phyloP scores from a whole-genome alignment of 208 protist genomes.

The Angomonas ambiguus region DNA sequence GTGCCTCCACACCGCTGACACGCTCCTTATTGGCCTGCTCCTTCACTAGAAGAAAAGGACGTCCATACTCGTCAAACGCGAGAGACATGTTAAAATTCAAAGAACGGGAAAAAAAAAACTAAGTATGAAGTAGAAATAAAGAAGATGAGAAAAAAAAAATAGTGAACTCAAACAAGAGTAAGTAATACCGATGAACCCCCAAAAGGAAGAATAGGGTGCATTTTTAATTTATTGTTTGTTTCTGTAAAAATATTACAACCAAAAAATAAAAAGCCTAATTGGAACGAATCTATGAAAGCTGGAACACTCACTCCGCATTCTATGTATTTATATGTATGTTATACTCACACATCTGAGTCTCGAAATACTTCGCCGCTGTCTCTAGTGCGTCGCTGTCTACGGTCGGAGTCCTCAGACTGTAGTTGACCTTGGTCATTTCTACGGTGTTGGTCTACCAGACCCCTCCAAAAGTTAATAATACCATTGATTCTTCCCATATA shows the following conservation, averaged over 20 bases:
- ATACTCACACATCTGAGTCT: not conserved
- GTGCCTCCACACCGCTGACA: conserved; percentile 96
- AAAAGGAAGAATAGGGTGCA: too few relatives aligned
- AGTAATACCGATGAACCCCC: not conserved
- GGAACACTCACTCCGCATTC: too few relatives aligned
- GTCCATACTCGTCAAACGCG: conserved; percentile 99
- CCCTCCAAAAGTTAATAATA: conserved; percentile 63
- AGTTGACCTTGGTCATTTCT: conserved; percentile 13
- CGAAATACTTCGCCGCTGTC: conserved; percentile 7
- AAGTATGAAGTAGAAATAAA: conserved; percentile 6
- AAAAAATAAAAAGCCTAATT: not conserved
- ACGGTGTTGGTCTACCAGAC: conserved; percentile 47
- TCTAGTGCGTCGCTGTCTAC: not conserved
- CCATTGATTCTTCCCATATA: conserved; percentile 27
- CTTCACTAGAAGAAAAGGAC: conserved; percentile 98
- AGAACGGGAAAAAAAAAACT: not conserved
- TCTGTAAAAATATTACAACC: not conserved
- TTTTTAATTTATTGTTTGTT: too few relatives aligned
- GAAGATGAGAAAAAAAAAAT: not conserved
- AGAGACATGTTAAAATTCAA: conserved; percentile 81
- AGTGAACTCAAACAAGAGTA: not conserved
- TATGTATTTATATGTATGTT: too few relatives aligned
- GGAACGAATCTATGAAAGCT: not conserved
- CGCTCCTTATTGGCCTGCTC: conserved; percentile 96
- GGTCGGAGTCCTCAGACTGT: not conserved